Evolutionary conservation across 331 rosid genomes (phyloP).

Genomic region (Spiraea crenata): DNA sequence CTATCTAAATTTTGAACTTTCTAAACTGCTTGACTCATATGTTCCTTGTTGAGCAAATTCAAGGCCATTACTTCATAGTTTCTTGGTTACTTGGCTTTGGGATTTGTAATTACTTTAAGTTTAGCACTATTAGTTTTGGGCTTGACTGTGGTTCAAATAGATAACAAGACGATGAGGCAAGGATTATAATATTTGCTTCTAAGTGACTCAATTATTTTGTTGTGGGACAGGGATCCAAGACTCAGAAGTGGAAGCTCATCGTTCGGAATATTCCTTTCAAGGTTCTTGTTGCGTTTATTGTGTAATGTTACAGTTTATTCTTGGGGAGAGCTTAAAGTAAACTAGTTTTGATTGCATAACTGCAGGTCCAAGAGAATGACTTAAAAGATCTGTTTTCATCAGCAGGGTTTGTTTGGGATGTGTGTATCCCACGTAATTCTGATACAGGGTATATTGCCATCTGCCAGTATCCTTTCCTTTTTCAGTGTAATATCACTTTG

Average conservation of each 20-base stretch:
- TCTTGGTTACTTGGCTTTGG: not conserved
- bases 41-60: slow-evolving; percentile 11
- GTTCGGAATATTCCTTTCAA: slow-evolving; percentile 89
- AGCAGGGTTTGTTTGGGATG: slow-evolving; percentile 93
- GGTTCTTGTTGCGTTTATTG: slow-evolving; percentile 41
- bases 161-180: not conserved
- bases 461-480: slow-evolving; percentile 9
- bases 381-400: slow-evolving; percentile 60
- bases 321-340: slow-evolving; percentile 26
- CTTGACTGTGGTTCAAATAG: not conserved
- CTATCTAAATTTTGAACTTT: not conserved
- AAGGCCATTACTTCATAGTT: not conserved
- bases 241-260: slow-evolving; percentile 93
- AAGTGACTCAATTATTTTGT: not conserved
- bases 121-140: not conserved
- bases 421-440: slow-evolving; percentile 61
- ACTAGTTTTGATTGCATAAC: slow-evolving; percentile 32
- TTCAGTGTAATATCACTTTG: slow-evolving; percentile 5
- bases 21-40: slow-evolving; percentile 4
- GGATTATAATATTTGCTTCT: slow-evolving; percentile 9
- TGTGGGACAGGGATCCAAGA: slow-evolving; percentile 81
- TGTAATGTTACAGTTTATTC: slow-evolving; percentile 16
- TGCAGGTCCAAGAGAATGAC: slow-evolving; percentile 70
- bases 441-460: slow-evolving; percentile 66
- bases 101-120: not conserved